Evolutionary conservation across 257 asterid genomes (phyloP), one percentile per base, ranked within the genome.

Genomic region (Plantago elongata): DNA sequence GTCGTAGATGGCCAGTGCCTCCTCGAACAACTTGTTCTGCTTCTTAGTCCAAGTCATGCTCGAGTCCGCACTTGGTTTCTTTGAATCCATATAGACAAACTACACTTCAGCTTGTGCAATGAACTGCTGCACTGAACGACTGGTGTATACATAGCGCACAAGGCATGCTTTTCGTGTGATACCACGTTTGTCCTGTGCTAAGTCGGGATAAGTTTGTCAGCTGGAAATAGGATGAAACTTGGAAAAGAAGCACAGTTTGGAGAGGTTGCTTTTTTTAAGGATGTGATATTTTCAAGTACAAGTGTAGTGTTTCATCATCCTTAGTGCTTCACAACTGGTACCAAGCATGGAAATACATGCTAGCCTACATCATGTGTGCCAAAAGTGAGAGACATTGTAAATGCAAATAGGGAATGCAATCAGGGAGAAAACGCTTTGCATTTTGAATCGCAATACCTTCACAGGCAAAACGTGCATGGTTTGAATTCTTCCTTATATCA

Each of bases 11-110:
- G 83, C 83, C 68, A 82, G 61, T 10, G 85, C 83, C 63, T 79
- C 69, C 77, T 82, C 88, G 68, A 82, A 82, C 61, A 59, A 34
- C 78, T 79, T 79, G 81, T 82, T 79, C 68, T 79, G 76, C 74
- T 59, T 65, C 13, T 62, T 43, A 0, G 79, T 82, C 88, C 88
- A 82, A 0, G 69, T 52, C 5, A 82, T 65, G 61, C 67, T 77
- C 7, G 87, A 77, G 18, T 71, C 75, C 30, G 69, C 75, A 34
- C 40, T 34, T 34, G 40, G 3, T 7, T 34, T 34, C 8, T 83
- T 7, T 13, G 61, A 14, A 37, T 11, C 18, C 18, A 13, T n/a
- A 3, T 34, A 34, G 40, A 34, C 40, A 34, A 34, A 34, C 40
- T 34, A 4, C 40, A 34, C 40, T 7, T 34, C 40, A 34, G 5